A percentile compares a stretch with the other conserved stretches of the same genome.
phyloP scores from a whole-genome alignment of 2,329 filamentous ascomycete species.

The Penicillium sp. region DNA sequence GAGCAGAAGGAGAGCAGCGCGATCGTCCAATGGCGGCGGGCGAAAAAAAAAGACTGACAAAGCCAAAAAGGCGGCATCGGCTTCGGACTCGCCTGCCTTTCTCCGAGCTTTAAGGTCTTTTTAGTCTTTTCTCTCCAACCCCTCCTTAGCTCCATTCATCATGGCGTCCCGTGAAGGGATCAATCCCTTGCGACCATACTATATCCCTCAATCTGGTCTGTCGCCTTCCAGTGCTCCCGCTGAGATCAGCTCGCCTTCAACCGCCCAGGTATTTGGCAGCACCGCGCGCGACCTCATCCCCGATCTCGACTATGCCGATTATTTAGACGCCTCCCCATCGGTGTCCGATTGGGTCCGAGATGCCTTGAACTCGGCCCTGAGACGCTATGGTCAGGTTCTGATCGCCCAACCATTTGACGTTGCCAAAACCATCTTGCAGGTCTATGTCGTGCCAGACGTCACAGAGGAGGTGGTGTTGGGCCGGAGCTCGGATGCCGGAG shows the following conservation, averaged over 20 bases:
- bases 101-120: too few species aligned
- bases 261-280: conserved; percentile 58
- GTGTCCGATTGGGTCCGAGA: conserved; percentile 74
- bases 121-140: conserved; percentile 14
- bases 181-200: conserved; percentile 65
- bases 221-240: conserved; percentile 46
- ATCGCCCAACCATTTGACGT: conserved; percentile 97
- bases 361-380: conserved; percentile 80
- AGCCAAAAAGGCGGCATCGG: conserved; percentile 22
- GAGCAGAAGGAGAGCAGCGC: conserved; percentile 7
- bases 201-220: conserved; percentile 67
- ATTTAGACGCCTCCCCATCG: conserved; percentile 77
- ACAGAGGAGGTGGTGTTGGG: conserved; percentile 37
- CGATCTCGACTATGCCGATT: conserved; percentile 90
- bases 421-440: conserved; percentile 89
- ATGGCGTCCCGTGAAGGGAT: conserved; percentile 55
- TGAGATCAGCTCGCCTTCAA: conserved; percentile 42
- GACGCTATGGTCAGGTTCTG: conserved; percentile 88
- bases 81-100: conserved; percentile 19
- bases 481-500: conserved; percentile 29
- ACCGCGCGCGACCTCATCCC: conserved; percentile 83
- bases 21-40: conserved; percentile 29
- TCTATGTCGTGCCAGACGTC: conserved; percentile 57
- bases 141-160: conserved; percentile 38
- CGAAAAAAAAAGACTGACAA: conserved; percentile 30